Evolutionary conservation across 345 rosid genomes (phyloP).

Genomic region (Nephelium lappaceum): DNA sequence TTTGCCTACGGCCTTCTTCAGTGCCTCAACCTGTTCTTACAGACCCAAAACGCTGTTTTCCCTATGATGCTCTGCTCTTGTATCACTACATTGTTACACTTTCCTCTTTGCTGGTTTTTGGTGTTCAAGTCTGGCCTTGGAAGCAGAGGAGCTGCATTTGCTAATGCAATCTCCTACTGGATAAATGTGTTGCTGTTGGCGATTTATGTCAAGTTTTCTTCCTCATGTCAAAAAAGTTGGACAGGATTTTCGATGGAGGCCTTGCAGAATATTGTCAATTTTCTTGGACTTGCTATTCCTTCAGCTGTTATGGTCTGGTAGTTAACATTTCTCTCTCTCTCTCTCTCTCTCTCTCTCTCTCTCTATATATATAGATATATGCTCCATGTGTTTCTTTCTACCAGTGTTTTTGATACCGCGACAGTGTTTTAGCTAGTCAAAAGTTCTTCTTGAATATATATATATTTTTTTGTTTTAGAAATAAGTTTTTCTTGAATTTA

Average conservation of each 20-base stretch:
- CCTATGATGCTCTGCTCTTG: conserved; percentile 75
- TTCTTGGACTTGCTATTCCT: conserved; percentile 69
- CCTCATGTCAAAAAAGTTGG: conserved; percentile 71
- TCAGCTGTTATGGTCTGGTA: conserved; percentile 86
- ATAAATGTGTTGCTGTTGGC: conserved; percentile 61
- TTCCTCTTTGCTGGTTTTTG: conserved; percentile 62
- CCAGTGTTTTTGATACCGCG: too few species aligned
- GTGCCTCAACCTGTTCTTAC: conserved; percentile 69
- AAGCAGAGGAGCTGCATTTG: conserved; percentile 76
- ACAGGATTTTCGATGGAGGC: conserved; percentile 76
- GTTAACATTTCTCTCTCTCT: neutral
- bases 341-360: too few species aligned
- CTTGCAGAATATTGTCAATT: conserved; percentile 38
- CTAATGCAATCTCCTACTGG: conserved; percentile 70
- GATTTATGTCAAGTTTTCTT: conserved; percentile 63
- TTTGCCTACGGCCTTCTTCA: conserved; percentile 76
- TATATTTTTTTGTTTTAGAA: too few species aligned
- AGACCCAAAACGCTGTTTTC: conserved; percentile 71
- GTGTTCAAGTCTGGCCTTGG: conserved; percentile 66
- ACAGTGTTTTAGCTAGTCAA: too few species aligned
- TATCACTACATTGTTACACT: conserved; percentile 52
- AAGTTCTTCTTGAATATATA: too few species aligned
- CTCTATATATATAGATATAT: too few species aligned
- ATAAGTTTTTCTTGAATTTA: too few species aligned
- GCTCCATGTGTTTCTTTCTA: too few species aligned